Percentiles rank a stretch among this genome's conserved stretches.
Conservation (phyloP, 148 eudicot species). For the Diospyros lotus region DNA sequence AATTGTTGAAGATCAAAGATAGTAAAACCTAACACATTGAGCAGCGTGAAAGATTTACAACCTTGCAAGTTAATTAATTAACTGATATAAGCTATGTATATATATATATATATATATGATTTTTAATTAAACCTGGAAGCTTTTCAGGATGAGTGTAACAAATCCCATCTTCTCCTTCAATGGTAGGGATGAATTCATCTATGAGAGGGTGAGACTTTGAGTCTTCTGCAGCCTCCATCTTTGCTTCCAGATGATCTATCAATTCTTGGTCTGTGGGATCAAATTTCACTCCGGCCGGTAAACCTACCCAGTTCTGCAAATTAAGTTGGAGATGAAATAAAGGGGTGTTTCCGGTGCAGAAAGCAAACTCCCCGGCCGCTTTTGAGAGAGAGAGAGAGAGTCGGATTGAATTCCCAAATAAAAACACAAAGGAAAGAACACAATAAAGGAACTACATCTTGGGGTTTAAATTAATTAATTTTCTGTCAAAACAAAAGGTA, state of each 20-base stretch:
- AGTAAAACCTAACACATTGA: background rate
- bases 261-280: constrained; percentile 99
- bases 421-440: background rate
- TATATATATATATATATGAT: too few relatives aligned
- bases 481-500: background rate
- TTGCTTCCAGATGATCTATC: constrained; percentile 97
- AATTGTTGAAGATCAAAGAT: background rate
- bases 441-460: background rate
- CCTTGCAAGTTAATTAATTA: background rate
- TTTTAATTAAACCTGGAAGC: constrained; percentile 64
- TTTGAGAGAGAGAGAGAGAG: background rate
- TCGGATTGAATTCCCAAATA: background rate
- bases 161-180: constrained; percentile 99
- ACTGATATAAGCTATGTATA: too few relatives aligned
- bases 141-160: constrained; percentile 99
- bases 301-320: constrained; percentile 93
- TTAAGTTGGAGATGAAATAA: background rate
- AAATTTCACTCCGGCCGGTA: constrained; percentile 99
- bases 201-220: constrained; percentile 92
- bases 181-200: constrained; percentile 94
- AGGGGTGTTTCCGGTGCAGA: too few relatives aligned
- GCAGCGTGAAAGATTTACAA: background rate
- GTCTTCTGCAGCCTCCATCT: constrained; percentile 52
- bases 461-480: too few relatives aligned
- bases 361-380: too few relatives aligned